phyloP scores from a whole-genome alignment of 106 monocot genomes.

The Acorus gramineus region DNA sequence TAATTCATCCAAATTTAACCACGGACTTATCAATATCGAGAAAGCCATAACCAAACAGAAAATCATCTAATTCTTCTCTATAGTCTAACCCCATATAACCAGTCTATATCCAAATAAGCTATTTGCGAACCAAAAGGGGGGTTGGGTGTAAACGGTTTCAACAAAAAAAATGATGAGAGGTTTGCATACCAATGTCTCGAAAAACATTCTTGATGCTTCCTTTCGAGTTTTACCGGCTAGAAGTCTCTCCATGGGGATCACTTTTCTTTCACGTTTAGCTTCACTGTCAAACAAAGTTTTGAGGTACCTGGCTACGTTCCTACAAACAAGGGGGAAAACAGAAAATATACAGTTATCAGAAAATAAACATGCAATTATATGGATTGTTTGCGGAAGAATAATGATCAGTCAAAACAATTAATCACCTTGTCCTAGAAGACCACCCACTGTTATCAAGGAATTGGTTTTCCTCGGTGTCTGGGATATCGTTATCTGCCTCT shows the following conservation, averaged over 20 bases:
- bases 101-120: no score
- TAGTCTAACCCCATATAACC: no score
- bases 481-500: constrained; percentile 30
- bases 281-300: constrained; percentile 81
- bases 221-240: constrained; percentile 86
- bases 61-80: no score
- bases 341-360: neutral
- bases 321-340: constrained; percentile 1
- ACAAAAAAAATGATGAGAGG: neutral
- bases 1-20: no score
- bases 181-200: constrained; percentile 86
- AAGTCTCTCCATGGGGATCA: constrained; percentile 60
- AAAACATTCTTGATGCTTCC: constrained; percentile 99
- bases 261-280: constrained; percentile 51
- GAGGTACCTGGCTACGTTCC: constrained; percentile 86
- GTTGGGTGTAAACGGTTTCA: no score
- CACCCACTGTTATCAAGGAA: constrained; percentile 82
- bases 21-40: no score
- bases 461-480: constrained; percentile 49
- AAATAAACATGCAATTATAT: neutral
- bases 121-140: no score
- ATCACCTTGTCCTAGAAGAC: constrained; percentile 86
- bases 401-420: neutral
- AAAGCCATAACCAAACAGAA: no score
- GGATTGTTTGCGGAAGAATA: no score